Conservation (phyloP, 805 yeast genomes). For the Candida verbasci region DNA sequence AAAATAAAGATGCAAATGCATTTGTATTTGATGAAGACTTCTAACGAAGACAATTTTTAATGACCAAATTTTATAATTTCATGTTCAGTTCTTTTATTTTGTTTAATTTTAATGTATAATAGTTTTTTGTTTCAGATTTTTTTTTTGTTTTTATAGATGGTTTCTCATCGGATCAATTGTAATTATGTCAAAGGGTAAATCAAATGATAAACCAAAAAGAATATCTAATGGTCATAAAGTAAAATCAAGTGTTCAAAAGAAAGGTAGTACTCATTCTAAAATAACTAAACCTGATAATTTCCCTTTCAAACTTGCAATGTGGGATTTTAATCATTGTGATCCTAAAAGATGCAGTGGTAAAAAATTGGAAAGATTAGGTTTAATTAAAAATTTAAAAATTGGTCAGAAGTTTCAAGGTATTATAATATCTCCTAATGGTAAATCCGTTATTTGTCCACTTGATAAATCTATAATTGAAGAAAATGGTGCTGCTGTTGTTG, state of each 20-base stretch:
- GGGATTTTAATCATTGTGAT: conserved; percentile 99
- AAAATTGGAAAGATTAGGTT: conserved; percentile 82
- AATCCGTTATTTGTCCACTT: conserved; percentile 82
- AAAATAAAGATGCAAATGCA: conserved; percentile 28
- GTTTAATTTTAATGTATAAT: not conserved
- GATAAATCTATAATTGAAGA: conserved; percentile 74
- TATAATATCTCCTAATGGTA: conserved; percentile 91
- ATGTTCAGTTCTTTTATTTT: not conserved
- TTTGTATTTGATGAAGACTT: conserved; percentile 94
- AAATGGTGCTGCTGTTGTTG: conserved; percentile 94
- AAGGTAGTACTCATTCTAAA: conserved; percentile 30
- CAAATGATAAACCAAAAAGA: conserved; percentile 37
- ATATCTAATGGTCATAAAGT: conserved; percentile 57
- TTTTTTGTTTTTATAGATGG: not conserved
- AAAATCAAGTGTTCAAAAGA: conserved; percentile 46
- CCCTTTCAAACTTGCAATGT: conserved; percentile 91
- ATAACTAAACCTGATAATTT: conserved; percentile 28
- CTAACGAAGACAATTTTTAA: conserved; percentile 28
- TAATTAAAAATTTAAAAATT: conserved; percentile 72
- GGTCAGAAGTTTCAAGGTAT: conserved; percentile 93
- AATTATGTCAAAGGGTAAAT: conserved; percentile 53
- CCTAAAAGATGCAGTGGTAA: conserved; percentile 97
- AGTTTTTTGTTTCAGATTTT: not conserved
- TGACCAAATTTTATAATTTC: not conserved
- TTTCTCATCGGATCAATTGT: too few species aligned